A percentile compares a stretch with the other conserved stretches of the same genome.
phyloP scores from a whole-genome alignment of 768 basidiomycete species.

The Lactarius quietus region DNA sequence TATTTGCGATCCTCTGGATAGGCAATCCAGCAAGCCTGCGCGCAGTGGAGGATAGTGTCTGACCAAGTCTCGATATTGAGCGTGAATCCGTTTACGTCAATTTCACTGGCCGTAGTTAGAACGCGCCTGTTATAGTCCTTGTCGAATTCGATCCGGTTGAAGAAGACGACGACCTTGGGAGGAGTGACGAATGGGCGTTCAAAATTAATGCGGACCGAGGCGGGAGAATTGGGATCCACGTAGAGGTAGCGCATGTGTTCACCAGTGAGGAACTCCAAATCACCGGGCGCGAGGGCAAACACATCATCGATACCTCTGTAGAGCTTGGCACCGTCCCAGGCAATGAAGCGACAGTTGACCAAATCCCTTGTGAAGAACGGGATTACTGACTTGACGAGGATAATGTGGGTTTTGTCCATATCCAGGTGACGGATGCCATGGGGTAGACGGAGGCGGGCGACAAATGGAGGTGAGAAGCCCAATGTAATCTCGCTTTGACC shows the following conservation, averaged over 20 bases:
- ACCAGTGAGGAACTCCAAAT: background rate
- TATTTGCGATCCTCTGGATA: background rate
- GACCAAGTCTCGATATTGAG: background rate
- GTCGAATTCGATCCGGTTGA: background rate
- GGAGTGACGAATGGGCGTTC: background rate
- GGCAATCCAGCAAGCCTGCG: background rate
- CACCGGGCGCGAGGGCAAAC: background rate
- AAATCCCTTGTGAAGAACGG: background rate
- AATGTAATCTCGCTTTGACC: background rate
- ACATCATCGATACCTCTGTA: background rate
- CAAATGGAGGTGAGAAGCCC: background rate
- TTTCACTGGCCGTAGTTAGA: background rate
- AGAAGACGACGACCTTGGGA: background rate
- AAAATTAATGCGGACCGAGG: background rate
- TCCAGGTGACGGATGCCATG: background rate
- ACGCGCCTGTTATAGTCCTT: background rate
- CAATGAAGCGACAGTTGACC: background rate
- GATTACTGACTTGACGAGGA: background rate
- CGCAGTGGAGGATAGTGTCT: background rate
- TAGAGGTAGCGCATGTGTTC: background rate
- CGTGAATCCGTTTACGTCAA: background rate
- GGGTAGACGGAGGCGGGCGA: background rate
- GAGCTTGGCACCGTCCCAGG: background rate
- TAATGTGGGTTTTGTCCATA: background rate
- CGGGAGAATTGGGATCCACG: background rate